These are phyloP conservation scores for Psilocybe tampanensis DNA, from an alignment of 768 basidiomycete species.

Conservation along the genomic window DNA sequence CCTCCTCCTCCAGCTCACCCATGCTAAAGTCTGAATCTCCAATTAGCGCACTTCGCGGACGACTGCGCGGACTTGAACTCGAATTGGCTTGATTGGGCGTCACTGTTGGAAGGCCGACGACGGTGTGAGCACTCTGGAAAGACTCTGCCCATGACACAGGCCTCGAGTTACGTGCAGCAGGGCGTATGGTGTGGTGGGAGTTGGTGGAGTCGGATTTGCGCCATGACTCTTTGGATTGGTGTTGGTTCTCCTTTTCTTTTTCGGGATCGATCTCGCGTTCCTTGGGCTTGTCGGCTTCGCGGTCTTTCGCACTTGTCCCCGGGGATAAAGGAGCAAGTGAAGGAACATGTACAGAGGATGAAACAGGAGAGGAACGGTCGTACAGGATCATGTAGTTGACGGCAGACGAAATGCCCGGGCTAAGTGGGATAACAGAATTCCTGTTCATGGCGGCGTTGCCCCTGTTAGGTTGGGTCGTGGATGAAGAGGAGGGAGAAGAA, in stretches of 20 bases:
- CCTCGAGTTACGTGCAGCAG: slow-evolving; percentile 51
- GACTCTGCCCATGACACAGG: slow-evolving; percentile 83
- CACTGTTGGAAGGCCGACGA: slow-evolving; percentile 47
- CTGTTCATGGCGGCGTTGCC: slow-evolving; percentile 35
- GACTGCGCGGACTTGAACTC: slow-evolving; percentile 37
- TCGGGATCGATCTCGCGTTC: slow-evolving; percentile 3
- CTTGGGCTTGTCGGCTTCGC: too few species aligned
- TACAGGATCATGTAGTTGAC: slow-evolving; percentile 53
- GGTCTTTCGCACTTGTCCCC: slow-evolving; percentile 18
- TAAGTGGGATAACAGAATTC: slow-evolving; percentile 55
- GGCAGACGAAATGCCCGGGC: slow-evolving; percentile 59
- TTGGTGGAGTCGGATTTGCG: slow-evolving; percentile 85
- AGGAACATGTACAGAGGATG: neutral
- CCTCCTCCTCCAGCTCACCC: slow-evolving; percentile 55
- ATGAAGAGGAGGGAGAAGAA: slow-evolving; percentile 22
- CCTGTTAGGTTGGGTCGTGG: slow-evolving; percentile 18
- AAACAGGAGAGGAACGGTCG: slow-evolving; percentile 14
- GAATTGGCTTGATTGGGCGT: too few species aligned
- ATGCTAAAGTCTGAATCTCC: slow-evolving; percentile 69
- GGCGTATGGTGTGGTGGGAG: slow-evolving; percentile 72
- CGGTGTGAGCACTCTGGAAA: slow-evolving; percentile 70
- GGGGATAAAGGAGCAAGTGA: slow-evolving; percentile 2
- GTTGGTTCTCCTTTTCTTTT: slow-evolving; percentile 20
- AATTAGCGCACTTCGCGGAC: slow-evolving; percentile 68
- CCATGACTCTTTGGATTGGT: slow-evolving; percentile 63